Percentiles rank a stretch among this genome's conserved stretches.
Evolutionary conservation across 805 yeast genomes (phyloP).

Genomic region (Metschnikowia sp.): DNA sequence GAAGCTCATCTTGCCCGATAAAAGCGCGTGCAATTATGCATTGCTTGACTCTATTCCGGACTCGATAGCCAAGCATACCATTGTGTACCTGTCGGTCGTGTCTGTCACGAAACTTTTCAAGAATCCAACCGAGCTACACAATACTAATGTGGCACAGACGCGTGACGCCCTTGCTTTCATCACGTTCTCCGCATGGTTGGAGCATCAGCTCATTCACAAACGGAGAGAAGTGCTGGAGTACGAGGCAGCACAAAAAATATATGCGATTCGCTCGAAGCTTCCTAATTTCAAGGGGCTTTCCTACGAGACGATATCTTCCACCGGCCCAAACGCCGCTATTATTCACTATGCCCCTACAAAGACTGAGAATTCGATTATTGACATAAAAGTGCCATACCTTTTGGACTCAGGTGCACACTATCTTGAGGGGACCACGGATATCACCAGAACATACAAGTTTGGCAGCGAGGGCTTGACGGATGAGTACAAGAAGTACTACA

Average conservation of each 20-base stretch:
- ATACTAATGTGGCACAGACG: slow-evolving; percentile 71
- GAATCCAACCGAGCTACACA: slow-evolving; percentile 66
- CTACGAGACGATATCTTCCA: slow-evolving; percentile 71
- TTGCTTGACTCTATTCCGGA: slow-evolving; percentile 27
- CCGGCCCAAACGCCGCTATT: slow-evolving; percentile 73
- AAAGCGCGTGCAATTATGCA: slow-evolving; percentile 30
- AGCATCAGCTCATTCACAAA: slow-evolving; percentile 46
- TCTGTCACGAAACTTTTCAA: slow-evolving; percentile 68
- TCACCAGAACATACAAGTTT: slow-evolving; percentile 83
- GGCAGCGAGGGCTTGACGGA: slow-evolving; percentile 24
- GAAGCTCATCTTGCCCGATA: slow-evolving; percentile 31
- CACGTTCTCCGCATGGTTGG: slow-evolving; percentile 81
- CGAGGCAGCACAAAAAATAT: slow-evolving; percentile 60
- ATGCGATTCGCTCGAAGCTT: slow-evolving; percentile 49
- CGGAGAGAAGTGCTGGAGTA: slow-evolving; percentile 51
- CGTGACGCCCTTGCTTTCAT: slow-evolving; percentile 80
- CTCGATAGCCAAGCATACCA: slow-evolving; percentile 23
- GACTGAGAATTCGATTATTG: slow-evolving; percentile 56
- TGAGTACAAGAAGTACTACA: slow-evolving; percentile 64
- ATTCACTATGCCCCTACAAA: slow-evolving; percentile 72
- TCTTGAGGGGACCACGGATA: slow-evolving; percentile 93
- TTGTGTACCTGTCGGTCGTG: slow-evolving; percentile 30
- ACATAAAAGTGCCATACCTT: slow-evolving; percentile 65
- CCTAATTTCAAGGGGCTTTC: slow-evolving; percentile 65
- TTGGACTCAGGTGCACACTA: slow-evolving; percentile 92